Base-by-base conservation (phyloP, 805 yeast genomes). In the Yamadazyma kitorensis region DNA sequence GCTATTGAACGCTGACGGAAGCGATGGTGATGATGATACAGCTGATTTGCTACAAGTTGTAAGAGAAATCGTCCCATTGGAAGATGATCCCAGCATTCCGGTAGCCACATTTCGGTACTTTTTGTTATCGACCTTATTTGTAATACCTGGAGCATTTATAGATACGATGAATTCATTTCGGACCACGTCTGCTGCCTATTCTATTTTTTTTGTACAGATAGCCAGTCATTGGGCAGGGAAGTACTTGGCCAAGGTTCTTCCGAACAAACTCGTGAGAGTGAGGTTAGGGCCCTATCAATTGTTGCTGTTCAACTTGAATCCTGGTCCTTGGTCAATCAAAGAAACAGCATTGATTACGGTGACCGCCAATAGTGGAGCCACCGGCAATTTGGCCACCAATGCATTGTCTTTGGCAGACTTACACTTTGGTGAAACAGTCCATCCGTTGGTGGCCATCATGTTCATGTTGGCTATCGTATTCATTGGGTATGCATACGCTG, bases 281-380 rank as follows among this genome's bases (percentile, higher is more conserved):
- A 9, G 45, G 4, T 25, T 53, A 5, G 44, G 50, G 5, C n/a
- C n/a, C n/a, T n/a, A n/a, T n/a, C 18, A 24, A 15, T 33, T 48
- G 5, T 36, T 59, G 5, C 34, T 40, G 17, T 41, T 51, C 28
- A 56, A 57, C 34, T 44, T 70, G 32, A 74, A 74, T 38, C 80
- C 80, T 0, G 74, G 77, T 2, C 78, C 80, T 0, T 74, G 78
- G 78, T 55, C 75, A 4, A 64, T 74, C 27, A 73, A 74, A 38
- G 80, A 74, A 44, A 64, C 78, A 6, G 70, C 74, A 21, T 37
- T 80, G 58, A 63, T 76, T 23, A 69, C 77, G 6, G 57, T 72
- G 19, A 67, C 78, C 1, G 78, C 78, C 2, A 72, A 71, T 17
- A 63, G 72, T 22, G 70, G 77, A 13, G 70, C 82, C 39, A 66